These are phyloP conservation scores for Scheffersomyces illinoinensis DNA, from an alignment of 1,139 yeast species.

Conservation along the genomic window DNA sequence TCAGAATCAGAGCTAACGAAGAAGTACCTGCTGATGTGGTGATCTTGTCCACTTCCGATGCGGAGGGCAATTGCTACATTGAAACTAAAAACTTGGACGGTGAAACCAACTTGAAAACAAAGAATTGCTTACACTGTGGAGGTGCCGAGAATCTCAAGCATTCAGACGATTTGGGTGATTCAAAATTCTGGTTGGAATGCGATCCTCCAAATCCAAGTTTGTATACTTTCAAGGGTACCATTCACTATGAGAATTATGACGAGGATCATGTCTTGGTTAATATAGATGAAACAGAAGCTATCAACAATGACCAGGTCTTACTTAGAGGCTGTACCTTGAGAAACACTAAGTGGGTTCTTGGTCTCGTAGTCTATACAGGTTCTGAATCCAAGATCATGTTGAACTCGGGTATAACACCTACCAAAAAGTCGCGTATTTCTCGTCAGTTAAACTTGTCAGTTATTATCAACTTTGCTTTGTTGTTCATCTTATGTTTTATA, in stretches of 20 bases:
- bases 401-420: constrained; percentile 91
- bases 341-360: constrained; percentile 93
- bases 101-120: constrained; percentile 87
- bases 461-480: constrained; percentile 68
- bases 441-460: constrained; percentile 83
- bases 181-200: constrained; percentile 83
- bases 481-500: constrained; percentile 77
- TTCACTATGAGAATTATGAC: constrained; percentile 57
- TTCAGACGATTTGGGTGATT: constrained; percentile 69
- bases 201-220: constrained; percentile 87
- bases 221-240: constrained; percentile 85
- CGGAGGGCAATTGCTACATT: constrained; percentile 87
- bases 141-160: constrained; percentile 54
- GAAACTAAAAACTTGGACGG: constrained; percentile 97
- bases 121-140: constrained; percentile 74
- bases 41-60: constrained; percentile 77
- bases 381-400: constrained; percentile 88
- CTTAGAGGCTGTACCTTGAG: constrained; percentile 90
- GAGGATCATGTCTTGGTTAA: constrained; percentile 36
- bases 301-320: constrained; percentile 75
- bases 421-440: constrained; percentile 81
- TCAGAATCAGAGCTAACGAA: constrained; percentile 82
- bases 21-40: constrained; percentile 93
- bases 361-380: constrained; percentile 88
- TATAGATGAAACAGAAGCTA: constrained; percentile 64